A percentile compares a stretch with the other conserved stretches of the same genome.
Conservation (phyloP, 2,329 filamentous ascomycete species). For the Bipolaris cookei region DNA sequence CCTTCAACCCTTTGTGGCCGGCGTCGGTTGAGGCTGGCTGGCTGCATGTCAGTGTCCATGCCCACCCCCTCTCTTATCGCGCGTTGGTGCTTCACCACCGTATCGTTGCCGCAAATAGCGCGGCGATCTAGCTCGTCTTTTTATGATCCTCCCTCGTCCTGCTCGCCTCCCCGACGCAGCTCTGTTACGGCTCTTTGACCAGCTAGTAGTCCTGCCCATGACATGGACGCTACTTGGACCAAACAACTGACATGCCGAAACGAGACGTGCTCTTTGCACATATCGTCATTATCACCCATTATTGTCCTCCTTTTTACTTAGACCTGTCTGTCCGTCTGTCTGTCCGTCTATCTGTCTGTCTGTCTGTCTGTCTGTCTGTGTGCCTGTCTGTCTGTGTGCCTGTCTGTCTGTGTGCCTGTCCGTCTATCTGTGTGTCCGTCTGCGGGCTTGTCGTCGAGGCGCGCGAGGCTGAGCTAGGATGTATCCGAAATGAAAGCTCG, state of each 20-base stretch:
- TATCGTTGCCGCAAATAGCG: slow-evolving; percentile 20
- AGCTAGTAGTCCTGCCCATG: background rate
- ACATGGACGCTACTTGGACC: background rate
- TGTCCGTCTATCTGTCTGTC: background rate
- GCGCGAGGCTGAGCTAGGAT: slow-evolving; percentile 10
- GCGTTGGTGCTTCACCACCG: slow-evolving; percentile 9
- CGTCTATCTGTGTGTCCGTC: background rate
- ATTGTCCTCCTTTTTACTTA: background rate
- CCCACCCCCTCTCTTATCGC: background rate
- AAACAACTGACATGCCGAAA: background rate
- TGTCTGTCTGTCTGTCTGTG: background rate
- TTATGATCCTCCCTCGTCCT: slow-evolving; percentile 17
- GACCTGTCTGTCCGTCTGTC: background rate
- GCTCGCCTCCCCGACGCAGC: slow-evolving; percentile 8
- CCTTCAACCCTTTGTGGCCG: background rate
- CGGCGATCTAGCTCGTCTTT: slow-evolving; percentile 18
- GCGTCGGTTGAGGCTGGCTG: too few relatives aligned
- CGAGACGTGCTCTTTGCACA: background rate
- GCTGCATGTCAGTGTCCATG: background rate
- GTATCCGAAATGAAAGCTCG: slow-evolving; percentile 21
- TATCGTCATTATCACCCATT: background rate
- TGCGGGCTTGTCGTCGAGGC: background rate
- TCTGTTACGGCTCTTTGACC: background rate
- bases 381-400: background rate
- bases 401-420: background rate